A percentile compares a stretch with the other conserved stretches of the same genome.
Conservation (phyloP, 2,329 filamentous ascomycete species). For the Penicillium vulpinum region DNA sequence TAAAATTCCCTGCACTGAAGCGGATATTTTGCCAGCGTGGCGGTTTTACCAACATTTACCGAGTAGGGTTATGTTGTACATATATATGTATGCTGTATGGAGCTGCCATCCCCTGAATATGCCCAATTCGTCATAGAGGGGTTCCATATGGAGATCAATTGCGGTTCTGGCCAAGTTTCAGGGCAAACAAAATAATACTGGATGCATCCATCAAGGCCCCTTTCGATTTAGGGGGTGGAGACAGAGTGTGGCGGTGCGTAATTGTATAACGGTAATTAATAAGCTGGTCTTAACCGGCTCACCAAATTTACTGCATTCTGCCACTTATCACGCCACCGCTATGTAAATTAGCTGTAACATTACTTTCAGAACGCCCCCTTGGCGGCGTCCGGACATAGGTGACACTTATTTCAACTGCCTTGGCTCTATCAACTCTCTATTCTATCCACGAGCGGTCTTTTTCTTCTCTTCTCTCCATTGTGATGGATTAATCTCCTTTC, state of each 20-base stretch:
- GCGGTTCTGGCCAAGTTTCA: not conserved
- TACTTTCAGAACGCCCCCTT: conserved; percentile 13
- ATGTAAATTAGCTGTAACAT: conserved; percentile 17
- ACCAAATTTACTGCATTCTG: conserved; percentile 3
- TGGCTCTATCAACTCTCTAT: conserved; percentile 3
- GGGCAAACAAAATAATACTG: not conserved
- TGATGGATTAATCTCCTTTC: conserved; percentile 18
- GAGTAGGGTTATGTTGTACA: no score
- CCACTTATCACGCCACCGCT: conserved; percentile 8
- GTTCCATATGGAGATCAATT: not conserved
- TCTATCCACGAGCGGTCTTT: conserved; percentile 3
- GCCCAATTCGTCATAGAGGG: not conserved
- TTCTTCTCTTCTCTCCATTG: conserved; percentile 5
- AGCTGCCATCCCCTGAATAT: not conserved
- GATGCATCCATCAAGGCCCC: conserved; percentile 12
- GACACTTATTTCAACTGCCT: conserved; percentile 12
- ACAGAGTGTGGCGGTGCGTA: conserved; percentile 25
- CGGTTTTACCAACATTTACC: not conserved
- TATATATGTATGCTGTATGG: not conserved
- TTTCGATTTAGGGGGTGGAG: conserved; percentile 24
- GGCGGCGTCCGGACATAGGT: conserved; percentile 18
- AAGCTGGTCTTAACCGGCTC: not conserved
- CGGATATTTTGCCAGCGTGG: conserved; percentile 6
- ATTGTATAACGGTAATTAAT: conserved; percentile 12
- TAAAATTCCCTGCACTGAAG: conserved; percentile 3